Percentiles rank a stretch among this genome's conserved stretches.
These are phyloP conservation scores for Salisapilia sapeloensis DNA, from an alignment of 352 stramenopile species.

Conservation along the genomic window DNA sequence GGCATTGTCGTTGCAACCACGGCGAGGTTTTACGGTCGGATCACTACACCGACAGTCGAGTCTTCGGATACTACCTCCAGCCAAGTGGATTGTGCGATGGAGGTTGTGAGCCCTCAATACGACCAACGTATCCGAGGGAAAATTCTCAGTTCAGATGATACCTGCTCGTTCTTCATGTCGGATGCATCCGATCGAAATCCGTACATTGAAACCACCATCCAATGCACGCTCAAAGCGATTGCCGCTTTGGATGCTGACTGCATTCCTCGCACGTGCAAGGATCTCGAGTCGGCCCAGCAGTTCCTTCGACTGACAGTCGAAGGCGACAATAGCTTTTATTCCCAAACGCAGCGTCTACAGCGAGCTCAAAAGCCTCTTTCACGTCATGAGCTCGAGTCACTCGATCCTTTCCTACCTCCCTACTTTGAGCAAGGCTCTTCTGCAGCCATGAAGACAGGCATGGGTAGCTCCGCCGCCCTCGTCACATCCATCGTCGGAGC, in stretches of 20 bases:
- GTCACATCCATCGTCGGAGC: constrained; percentile 89
- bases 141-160: no score
- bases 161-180: no score
- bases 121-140: no score
- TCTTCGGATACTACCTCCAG: constrained; percentile 1
- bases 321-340: constrained; percentile 98
- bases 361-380: constrained; percentile 28
- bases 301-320: constrained; percentile 66
- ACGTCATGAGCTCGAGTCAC: constrained; percentile 35
- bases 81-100: no score
- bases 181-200: constrained; percentile 40
- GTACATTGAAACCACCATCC: constrained; percentile 86
- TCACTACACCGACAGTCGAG: constrained; percentile 12
- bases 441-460: constrained; percentile 87
- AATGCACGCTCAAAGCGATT: constrained; percentile 47
- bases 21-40: constrained; percentile 86
- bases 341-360: constrained; percentile 60
- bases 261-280: constrained; percentile 8
- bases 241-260: constrained; percentile 12
- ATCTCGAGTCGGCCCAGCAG: constrained; percentile 5
- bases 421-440: constrained; percentile 27
- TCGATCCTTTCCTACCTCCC: constrained; percentile 77
- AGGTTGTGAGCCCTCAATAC: no score
- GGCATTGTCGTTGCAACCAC: constrained; percentile 86
- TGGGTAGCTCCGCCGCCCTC: constrained; percentile 91